These are phyloP conservation scores for Sarocladiaceae sp. DNA, from an alignment of 2,329 filamentous ascomycete genomes.

Conservation along the genomic window DNA sequence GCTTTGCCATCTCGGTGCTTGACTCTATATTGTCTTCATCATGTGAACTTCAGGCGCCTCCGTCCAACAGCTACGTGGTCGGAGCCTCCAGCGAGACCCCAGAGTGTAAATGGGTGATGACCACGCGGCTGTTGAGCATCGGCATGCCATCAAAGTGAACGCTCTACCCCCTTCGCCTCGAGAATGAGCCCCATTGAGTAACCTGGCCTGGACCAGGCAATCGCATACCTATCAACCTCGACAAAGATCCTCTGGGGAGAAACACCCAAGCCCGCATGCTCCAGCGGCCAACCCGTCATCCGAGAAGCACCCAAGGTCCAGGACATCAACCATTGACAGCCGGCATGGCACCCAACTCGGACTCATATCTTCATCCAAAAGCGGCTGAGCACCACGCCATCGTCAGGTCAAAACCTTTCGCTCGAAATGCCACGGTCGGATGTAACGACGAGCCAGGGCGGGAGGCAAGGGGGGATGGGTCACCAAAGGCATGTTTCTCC, in stretches of 20 bases:
- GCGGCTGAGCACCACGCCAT: constrained; percentile 33
- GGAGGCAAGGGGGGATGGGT: constrained; percentile 28
- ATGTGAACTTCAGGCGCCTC: constrained; percentile 14
- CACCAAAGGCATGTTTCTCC: constrained; percentile 1
- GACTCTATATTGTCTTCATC: constrained; percentile 20
- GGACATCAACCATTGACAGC: constrained; percentile 8
- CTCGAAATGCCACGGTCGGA: constrained; percentile 34
- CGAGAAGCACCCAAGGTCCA: constrained; percentile 17
- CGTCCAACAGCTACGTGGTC: constrained; percentile 1
- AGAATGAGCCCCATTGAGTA: constrained; percentile 99
- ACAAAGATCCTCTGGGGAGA: constrained; percentile 65
- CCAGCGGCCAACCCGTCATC: constrained; percentile 41
- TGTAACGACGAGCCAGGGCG: constrained; percentile 41
- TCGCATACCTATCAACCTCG: constrained; percentile 98
- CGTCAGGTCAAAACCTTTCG: constrained; percentile 13
- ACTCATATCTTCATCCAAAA: constrained; percentile 88
- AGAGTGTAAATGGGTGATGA: constrained; percentile 14
- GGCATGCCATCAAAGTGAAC: neutral
- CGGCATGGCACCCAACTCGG: constrained; percentile 37
- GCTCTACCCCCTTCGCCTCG: constrained; percentile 79
- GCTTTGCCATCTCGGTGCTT: constrained; percentile 17
- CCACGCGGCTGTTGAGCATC: no score
- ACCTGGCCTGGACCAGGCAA: constrained; percentile 66
- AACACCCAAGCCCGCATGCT: constrained; percentile 38
- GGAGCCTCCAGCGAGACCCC: constrained; percentile 15